A percentile compares a stretch with the other conserved stretches of the same genome.
These are phyloP conservation scores for Fimicolochytrium jonesii DNA, from an alignment of 192 early-diverging fungal species.

Conservation along the genomic window DNA sequence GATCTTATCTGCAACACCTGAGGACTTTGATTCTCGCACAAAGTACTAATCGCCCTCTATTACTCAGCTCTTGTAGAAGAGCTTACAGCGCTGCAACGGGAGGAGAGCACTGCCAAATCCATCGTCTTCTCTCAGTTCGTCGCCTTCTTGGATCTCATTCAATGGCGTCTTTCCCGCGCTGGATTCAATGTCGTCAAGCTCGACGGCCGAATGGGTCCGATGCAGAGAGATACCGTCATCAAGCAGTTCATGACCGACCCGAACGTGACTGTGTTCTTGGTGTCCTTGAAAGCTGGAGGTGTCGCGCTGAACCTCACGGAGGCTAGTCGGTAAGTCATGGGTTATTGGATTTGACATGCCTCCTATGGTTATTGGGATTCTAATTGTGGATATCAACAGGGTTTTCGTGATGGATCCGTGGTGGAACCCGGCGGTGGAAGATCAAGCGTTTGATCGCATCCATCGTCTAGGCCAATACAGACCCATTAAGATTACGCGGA, in stretches of 20 bases:
- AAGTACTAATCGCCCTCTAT: background rate
- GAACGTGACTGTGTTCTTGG: constrained; percentile 80
- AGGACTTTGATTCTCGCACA: background rate
- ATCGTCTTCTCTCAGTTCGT: constrained; percentile 85
- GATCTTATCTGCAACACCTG: background rate
- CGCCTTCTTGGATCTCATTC: constrained; percentile 82
- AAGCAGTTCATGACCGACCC: constrained; percentile 71
- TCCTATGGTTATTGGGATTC: background rate
- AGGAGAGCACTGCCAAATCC: constrained; percentile 68
- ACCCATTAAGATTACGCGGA: constrained; percentile 80
- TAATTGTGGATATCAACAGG: background rate
- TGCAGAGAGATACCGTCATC: constrained; percentile 58
- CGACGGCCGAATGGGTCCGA: constrained; percentile 84
- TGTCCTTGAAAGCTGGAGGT: constrained; percentile 87
- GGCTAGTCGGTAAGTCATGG: constrained; percentile 70
- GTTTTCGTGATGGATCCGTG: constrained; percentile 61
- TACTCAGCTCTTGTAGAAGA: constrained; percentile 80
- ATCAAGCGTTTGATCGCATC: constrained; percentile 93
- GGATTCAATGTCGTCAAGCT: constrained; percentile 81
- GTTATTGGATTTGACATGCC: constrained; percentile 34
- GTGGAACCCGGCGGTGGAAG: constrained; percentile 68
- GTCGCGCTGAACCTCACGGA: constrained; percentile 91
- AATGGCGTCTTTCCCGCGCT: constrained; percentile 83
- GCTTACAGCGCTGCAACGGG: constrained; percentile 64
- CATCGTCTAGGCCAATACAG: constrained; percentile 88